These are phyloP conservation scores for Hysterium pulicare DNA, from an alignment of 2,329 filamentous ascomycete genomes.

Conservation along the genomic window DNA sequence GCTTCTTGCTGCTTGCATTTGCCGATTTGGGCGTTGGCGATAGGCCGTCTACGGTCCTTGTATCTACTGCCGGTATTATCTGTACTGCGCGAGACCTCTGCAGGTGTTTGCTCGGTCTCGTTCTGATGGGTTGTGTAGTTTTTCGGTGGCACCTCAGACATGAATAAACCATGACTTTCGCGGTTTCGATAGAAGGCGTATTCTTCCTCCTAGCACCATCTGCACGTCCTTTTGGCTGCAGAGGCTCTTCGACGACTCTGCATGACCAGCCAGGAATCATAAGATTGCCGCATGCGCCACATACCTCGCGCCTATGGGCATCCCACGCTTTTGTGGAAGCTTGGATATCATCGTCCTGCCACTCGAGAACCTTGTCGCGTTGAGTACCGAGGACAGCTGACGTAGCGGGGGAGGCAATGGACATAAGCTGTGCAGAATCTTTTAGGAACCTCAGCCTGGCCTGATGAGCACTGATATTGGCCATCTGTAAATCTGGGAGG, in stretches of 20 bases:
- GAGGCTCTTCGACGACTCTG: slow-evolving; percentile 14
- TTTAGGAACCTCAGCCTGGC: slow-evolving; percentile 30
- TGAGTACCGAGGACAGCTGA: slow-evolving; percentile 30
- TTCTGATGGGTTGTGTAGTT: slow-evolving; percentile 21
- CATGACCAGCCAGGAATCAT: slow-evolving; percentile 38
- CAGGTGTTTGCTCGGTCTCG: slow-evolving; percentile 18
- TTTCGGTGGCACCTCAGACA: slow-evolving; percentile 32
- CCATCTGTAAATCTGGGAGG: too few relatives aligned
- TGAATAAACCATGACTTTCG: slow-evolving; percentile 22
- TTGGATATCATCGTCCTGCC: slow-evolving; percentile 25
- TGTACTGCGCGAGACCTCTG: slow-evolving; percentile 5
- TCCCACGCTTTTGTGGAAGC: slow-evolving; percentile 26
- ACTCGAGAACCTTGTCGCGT: slow-evolving; percentile 19
- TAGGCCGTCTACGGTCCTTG: slow-evolving; percentile 10
- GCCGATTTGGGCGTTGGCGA: slow-evolving; percentile 30
- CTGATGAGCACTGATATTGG: slow-evolving; percentile 3
- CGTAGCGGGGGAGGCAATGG: slow-evolving; percentile 29
- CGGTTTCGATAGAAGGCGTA: slow-evolving; percentile 1
- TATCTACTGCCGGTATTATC: neutral
- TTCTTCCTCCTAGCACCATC: slow-evolving; percentile 8
- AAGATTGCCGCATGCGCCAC: slow-evolving; percentile 36
- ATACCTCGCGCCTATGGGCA: slow-evolving; percentile 28
- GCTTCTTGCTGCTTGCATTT: slow-evolving; percentile 51
- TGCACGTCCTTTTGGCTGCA: neutral
- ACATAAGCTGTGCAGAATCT: slow-evolving; percentile 30